phyloP scores from a whole-genome alignment of 371 early-diverging fungal species.

The Blakeslea trispora region DNA sequence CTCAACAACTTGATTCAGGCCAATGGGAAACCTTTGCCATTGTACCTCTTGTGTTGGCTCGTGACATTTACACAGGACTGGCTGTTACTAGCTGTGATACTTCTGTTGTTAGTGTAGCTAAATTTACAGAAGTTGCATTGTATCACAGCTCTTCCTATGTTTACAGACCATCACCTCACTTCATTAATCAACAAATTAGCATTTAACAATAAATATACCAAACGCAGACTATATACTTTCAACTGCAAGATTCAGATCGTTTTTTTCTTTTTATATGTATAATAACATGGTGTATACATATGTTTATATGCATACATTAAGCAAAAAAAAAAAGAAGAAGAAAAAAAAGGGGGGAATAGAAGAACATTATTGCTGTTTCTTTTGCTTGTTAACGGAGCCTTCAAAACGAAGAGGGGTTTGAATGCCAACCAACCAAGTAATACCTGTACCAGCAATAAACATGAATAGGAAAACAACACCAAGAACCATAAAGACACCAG shows the following conservation, averaged over 20 bases:
- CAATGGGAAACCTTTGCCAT: slow-evolving; percentile 36
- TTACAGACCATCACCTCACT: not conserved
- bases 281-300: not conserved
- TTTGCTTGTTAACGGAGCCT: slow-evolving; percentile 31
- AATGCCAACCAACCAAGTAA: slow-evolving; percentile 48
- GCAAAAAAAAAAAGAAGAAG: slow-evolving; percentile 3
- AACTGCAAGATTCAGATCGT: not conserved
- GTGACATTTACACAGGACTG: slow-evolving; percentile 44
- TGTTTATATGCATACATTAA: not conserved
- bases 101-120: slow-evolving; percentile 47
- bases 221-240: too few species aligned
- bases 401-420: slow-evolving; percentile 53
- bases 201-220: too few species aligned
- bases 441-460: slow-evolving; percentile 42
- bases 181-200: slow-evolving; percentile 19
- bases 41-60: slow-evolving; percentile 27
- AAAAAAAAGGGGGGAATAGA: slow-evolving; percentile 2
- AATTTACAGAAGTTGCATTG: slow-evolving; percentile 42
- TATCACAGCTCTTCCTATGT: slow-evolving; percentile 21
- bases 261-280: not conserved
- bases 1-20: slow-evolving; percentile 13
- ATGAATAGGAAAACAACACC: slow-evolving; percentile 40
- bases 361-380: slow-evolving; percentile 34
- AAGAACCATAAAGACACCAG: slow-evolving; percentile 51
- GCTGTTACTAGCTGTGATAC: slow-evolving; percentile 52